A percentile compares a stretch with the other conserved stretches of the same genome.
Conservation (phyloP, 176 grass and related monocot species). For the Rhynchospora breviuscula region DNA sequence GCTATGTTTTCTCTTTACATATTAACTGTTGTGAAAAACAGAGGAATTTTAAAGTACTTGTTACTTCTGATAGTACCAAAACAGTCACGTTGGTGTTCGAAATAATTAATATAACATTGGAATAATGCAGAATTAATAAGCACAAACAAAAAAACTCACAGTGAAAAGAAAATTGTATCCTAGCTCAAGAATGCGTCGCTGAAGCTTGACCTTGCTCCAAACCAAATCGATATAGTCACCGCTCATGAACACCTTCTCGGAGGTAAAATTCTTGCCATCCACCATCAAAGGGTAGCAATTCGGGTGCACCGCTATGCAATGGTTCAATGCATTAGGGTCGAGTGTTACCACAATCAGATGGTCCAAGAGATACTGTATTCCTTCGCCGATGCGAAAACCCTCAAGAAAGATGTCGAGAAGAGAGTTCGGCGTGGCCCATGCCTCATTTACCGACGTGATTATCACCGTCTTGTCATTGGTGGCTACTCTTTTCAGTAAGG, state of each 20-base stretch:
- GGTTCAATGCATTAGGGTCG: constrained; percentile 42
- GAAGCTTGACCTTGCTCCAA: constrained; percentile 66
- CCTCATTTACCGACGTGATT: constrained; percentile 62
- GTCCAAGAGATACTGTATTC: constrained; percentile 40
- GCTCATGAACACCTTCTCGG: constrained; percentile 51
- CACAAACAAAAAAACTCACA: constrained; percentile 19
- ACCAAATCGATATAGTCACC: constrained; percentile 63
- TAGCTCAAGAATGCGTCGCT: constrained; percentile 51
- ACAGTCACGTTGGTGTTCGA: neutral
- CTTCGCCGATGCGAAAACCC: constrained; percentile 65
- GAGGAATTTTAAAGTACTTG: neutral
- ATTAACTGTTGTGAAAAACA: neutral
- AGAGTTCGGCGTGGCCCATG: constrained; percentile 47
- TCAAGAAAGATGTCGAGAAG: constrained; percentile 74
- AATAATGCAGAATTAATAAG: neutral
- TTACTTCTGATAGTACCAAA: neutral
- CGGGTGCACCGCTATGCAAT: constrained; percentile 38
- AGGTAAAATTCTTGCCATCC: constrained; percentile 41
- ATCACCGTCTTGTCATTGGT: constrained; percentile 64
- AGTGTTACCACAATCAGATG: constrained; percentile 65
- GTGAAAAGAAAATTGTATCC: constrained; percentile 86
- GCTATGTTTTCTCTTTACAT: too few relatives aligned
- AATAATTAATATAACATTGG: neutral
- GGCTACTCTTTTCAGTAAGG: constrained; percentile 29
- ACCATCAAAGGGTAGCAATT: constrained; percentile 56